Base-by-base conservation (phyloP, 495 filamentous ascomycete species). In the Bryoglossum gracile region DNA sequence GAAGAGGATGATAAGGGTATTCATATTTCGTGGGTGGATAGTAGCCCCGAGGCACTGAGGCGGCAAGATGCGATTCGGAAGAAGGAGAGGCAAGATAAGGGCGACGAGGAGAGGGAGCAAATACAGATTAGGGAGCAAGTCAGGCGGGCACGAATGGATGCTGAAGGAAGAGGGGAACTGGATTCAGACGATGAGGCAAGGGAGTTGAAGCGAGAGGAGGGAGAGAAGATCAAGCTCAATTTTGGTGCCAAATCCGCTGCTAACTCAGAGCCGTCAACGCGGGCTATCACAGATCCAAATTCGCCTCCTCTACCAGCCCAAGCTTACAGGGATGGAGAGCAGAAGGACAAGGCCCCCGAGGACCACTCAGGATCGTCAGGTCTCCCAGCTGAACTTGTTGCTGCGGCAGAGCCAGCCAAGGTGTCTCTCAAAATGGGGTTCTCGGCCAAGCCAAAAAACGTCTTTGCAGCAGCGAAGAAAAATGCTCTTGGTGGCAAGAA, bases 1-100 rank as follows among this genome's bases (percentile, higher is more conserved):
- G 86, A 94, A 54, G 92, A 98, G 57, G 85, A 81, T 36, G 89
- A 94, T 37, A 90, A 94, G 59, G 87, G 92, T 1, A 53, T 96
- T 11, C 82, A 87, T 56, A 76, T 99, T 43, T 75, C 81, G 4
- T 99, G 90, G 87, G 80, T 96, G 24, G 91, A 99, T 65, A 86
- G 90, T 57, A 83, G 77, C 24, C 87, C 89, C 0, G 90, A 94
- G 43, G 86, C 88, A 0, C 68, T 97, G 61, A 71, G 77, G 58
- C 69, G 88, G 42, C 74, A 84, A 37, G 90, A 96, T 50, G 87
- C 84, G 18, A 71, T 94, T 28, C 66, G 84, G 59, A 81, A 82
- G 64, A 89, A 87, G 66, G 89, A 97, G 62, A 69, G 83, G 53
- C 78, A 84, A 65, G 88, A 95, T 57, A 85, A 82, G 56, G 90